These are phyloP conservation scores for Eucalyptus marginata DNA, from an alignment of 345 rosid species.

Conservation along the genomic window DNA sequence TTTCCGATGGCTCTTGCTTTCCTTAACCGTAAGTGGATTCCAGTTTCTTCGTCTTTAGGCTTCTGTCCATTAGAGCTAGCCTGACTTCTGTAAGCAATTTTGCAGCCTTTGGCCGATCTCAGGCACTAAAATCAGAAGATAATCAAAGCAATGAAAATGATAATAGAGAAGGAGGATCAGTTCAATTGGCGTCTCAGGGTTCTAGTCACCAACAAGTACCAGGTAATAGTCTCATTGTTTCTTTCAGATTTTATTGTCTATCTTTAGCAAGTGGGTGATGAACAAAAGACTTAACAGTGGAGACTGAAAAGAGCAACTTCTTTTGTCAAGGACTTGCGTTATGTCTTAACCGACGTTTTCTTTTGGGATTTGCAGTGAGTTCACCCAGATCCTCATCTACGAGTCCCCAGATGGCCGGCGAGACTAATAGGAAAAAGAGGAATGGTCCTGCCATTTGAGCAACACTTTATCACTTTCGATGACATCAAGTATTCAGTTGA, in stretches of 20 bases:
- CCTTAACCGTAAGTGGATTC: conserved; percentile 19
- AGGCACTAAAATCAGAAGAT: conserved; percentile 31
- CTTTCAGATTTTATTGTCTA: neutral
- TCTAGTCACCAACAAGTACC: neutral
- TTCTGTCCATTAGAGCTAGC: neutral
- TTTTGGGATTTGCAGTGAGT: neutral
- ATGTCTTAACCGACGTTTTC: neutral
- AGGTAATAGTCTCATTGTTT: neutral
- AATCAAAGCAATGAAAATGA: conserved; percentile 3
- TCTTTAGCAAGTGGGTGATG: neutral
- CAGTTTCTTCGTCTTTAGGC: neutral
- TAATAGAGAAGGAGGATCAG: conserved; percentile 5
- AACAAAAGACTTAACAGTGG: neutral
- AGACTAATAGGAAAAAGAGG: conserved; percentile 17
- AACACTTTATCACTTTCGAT: conserved; percentile 37
- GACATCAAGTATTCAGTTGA: conserved; percentile 35
- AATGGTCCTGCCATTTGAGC: conserved; percentile 56
- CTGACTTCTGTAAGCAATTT: neutral
- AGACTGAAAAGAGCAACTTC: neutral
- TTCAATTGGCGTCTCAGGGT: conserved; percentile 4
- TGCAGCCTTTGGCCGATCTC: conserved; percentile 49
- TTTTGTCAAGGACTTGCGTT: neutral
- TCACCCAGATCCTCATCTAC: neutral
- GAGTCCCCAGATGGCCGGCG: neutral
- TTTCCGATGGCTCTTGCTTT: conserved; percentile 19